Conservation (phyloP, 2,329 filamentous ascomycete genomes). For the Colletotrichum salicis region DNA sequence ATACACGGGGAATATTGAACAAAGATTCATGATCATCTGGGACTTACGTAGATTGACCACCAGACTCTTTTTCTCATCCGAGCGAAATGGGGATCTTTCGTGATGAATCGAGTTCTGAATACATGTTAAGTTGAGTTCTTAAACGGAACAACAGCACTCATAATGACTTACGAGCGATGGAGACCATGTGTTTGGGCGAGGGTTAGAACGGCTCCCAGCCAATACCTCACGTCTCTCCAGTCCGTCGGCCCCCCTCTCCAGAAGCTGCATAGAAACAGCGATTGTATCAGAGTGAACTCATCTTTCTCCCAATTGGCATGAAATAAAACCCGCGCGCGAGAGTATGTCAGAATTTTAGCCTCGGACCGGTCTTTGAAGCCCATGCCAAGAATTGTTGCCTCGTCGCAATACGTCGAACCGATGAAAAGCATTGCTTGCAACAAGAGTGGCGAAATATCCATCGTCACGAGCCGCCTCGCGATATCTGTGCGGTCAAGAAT, state of each 20-base stretch:
- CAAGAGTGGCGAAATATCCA: slow-evolving; percentile 59
- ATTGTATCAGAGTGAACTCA: slow-evolving; percentile 60
- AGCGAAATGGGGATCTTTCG: slow-evolving; percentile 36
- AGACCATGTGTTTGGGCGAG: slow-evolving; percentile 61
- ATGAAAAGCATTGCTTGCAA: slow-evolving; percentile 66
- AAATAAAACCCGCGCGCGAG: slow-evolving; percentile 59
- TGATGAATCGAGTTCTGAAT: slow-evolving; percentile 11
- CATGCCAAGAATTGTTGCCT: slow-evolving; percentile 53
- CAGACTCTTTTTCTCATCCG: slow-evolving; percentile 59
- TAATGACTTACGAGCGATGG: slow-evolving; percentile 47
- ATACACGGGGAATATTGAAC: neutral
- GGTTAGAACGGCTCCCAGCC: slow-evolving; percentile 61
- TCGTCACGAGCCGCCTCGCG: slow-evolving; percentile 49
- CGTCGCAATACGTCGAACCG: slow-evolving; percentile 63
- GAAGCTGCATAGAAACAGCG: slow-evolving; percentile 65
- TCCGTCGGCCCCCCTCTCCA: slow-evolving; percentile 62
- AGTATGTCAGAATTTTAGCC: slow-evolving; percentile 62
- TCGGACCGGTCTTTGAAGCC: slow-evolving; percentile 60
- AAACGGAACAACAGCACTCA: slow-evolving; percentile 5
- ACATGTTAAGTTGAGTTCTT: fast-evolving
- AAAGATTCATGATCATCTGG: too few relatives aligned
- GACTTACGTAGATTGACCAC: slow-evolving; percentile 60
- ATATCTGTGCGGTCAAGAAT: slow-evolving; percentile 60
- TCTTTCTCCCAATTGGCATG: slow-evolving; percentile 64
- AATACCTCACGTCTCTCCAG: slow-evolving; percentile 60